Evolutionary conservation across 2,329 filamentous ascomycete genomes (phyloP), one percentile per base, ranked within the genome.

Genomic region (Emergomyces pasteurianus): DNA sequence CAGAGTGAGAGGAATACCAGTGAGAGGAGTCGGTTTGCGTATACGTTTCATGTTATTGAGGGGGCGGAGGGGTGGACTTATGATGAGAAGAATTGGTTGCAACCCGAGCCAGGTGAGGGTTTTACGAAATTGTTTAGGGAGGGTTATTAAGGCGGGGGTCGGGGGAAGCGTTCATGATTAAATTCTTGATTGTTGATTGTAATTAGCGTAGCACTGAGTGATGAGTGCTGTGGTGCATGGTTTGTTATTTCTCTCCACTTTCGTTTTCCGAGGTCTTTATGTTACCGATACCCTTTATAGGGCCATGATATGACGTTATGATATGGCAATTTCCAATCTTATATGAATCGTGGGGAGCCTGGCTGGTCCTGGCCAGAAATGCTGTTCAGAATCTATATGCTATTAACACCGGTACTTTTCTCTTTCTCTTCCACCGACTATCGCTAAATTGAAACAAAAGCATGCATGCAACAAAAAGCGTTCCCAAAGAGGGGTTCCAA

Each of bases 41-140:
- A 97, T 75, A 97, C 94, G 0, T 99, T 97, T 73, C 94, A 99
- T 78, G 84, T 95, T 61, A 97, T 97, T 69, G 94, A 97, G 76
- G 89, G 88, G 0, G 83, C 87, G 23, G 79, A 85, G 50, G 79
- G 74, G 14, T 76, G 74, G 73, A 67, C 77, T 60, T 99, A 97
- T 73, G 94, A 97, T 74, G 82, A 82, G 75, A 81, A 81, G 75
- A 99, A 99, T 75, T 97, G 94, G 94, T 75, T 99, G 73, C 92
- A 96, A 77, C 90, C 90, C 0, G 78, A 80, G 47, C 83, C 82
- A 60, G 92, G 90, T 0, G 83, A 83, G 49, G 90, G 90, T 0
- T 96, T 99, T 71, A 92, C 88, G 7, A 87, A 76, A 71, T 70
- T 92, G 64, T 85, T 78, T 65, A 63, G 67, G 21, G 53, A 58